Conservation (phyloP, 106 monocot genomes). For the Dendrobium chrysotoxum region DNA sequence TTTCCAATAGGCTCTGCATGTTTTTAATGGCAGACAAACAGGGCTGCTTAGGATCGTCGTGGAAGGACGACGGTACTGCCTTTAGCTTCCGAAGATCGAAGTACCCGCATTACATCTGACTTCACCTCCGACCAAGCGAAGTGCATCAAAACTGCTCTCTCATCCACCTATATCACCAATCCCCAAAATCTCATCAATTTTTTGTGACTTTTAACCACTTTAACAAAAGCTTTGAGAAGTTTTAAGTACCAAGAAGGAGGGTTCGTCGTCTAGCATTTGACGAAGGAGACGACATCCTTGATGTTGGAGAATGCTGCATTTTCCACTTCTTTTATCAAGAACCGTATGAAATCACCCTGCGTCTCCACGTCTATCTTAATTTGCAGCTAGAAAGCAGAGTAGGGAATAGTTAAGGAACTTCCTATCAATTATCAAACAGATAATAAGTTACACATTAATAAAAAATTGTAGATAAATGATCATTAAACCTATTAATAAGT, state of each 20-base stretch:
- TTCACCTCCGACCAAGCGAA: constrained; percentile 98
- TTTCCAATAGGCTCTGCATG: constrained; percentile 81
- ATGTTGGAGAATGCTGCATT: constrained; percentile 69
- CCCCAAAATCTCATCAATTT: neutral
- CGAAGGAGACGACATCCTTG: constrained; percentile 86
- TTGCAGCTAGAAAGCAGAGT: constrained; percentile 18
- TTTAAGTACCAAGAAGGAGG: constrained; percentile 71
- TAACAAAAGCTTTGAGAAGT: neutral
- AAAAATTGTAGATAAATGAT: too few relatives aligned
- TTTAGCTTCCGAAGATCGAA: constrained; percentile 86
- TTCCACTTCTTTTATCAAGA: constrained; percentile 69
- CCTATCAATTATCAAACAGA: neutral
- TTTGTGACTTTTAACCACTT: neutral
- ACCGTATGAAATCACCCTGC: constrained; percentile 88
- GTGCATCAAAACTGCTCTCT: constrained; percentile 95
- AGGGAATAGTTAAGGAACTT: neutral
- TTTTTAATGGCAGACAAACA: constrained; percentile 73
- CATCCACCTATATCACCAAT: constrained; percentile 62
- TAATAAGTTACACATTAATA: too few relatives aligned
- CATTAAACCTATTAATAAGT: too few relatives aligned
- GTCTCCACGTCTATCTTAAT: constrained; percentile 96
- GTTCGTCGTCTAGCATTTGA: constrained; percentile 99
- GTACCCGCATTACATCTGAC: constrained; percentile 90
- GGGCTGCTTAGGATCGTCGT: constrained; percentile 52
- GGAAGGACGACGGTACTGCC: constrained; percentile 49